Percentiles rank a stretch among this genome's conserved stretches.
phyloP scores from a whole-genome alignment of 2,329 filamentous ascomycete species.

The Metarhizium brunneum region DNA sequence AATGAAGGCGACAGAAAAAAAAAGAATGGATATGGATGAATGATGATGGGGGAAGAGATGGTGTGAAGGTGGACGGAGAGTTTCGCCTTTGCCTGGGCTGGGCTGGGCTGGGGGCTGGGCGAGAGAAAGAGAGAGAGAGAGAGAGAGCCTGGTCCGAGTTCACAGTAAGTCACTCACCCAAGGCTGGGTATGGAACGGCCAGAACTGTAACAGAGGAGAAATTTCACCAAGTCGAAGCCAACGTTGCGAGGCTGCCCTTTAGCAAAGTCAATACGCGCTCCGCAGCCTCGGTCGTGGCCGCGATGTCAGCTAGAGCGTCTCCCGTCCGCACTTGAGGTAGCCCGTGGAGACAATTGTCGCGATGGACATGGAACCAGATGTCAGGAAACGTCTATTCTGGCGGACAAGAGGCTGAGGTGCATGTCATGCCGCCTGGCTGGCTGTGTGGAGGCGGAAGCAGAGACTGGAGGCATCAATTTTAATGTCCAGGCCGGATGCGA shows the following conservation, averaged over 20 bases:
- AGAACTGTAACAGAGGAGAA: too few species aligned
- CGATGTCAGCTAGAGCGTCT: slow-evolving; percentile 7
- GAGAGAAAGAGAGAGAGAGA: slow-evolving; percentile 1
- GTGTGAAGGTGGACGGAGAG: slow-evolving; percentile 7
- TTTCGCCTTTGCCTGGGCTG: slow-evolving; percentile 1
- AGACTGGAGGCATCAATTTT: background rate
- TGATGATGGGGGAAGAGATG: slow-evolving; percentile 8
- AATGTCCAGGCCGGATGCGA: slow-evolving; percentile 2
- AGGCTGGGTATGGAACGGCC: too few species aligned
- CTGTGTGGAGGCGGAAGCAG: background rate
- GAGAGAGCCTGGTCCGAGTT: background rate
- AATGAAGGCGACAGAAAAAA: background rate
- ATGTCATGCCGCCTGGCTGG: background rate
- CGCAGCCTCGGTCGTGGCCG: background rate
- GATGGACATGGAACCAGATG: slow-evolving; percentile 10
- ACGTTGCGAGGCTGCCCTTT: background rate
- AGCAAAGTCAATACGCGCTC: background rate
- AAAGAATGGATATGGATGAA: slow-evolving; percentile 4
- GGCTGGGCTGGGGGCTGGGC: slow-evolving; percentile 10
- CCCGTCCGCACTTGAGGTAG: slow-evolving; percentile 13
- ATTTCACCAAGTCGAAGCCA: too few species aligned
- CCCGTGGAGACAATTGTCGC: slow-evolving; percentile 16
- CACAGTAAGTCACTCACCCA: background rate
- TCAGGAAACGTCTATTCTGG: background rate
- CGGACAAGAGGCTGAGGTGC: background rate